These are phyloP conservation scores for Yarrowia bubula DNA, from an alignment of 805 yeast genomes.

Conservation along the genomic window DNA sequence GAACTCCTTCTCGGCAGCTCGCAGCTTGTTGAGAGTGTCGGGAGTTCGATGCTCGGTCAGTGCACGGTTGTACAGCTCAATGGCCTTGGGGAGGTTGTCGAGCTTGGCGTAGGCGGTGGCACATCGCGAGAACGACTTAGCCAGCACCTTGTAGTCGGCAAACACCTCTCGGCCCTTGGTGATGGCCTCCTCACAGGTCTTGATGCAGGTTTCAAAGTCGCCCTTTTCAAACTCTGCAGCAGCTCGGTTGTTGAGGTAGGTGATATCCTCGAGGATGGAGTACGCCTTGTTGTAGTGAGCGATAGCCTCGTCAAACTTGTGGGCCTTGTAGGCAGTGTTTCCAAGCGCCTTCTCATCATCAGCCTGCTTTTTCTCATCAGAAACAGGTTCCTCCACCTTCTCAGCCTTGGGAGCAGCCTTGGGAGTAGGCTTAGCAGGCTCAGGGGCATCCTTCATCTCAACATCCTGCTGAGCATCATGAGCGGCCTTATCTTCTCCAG, in stretches of 20 bases:
- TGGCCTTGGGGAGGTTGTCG: conserved; percentile 70
- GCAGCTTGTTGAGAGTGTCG: conserved; percentile 81
- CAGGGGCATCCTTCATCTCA: conserved; percentile 26
- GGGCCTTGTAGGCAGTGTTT: conserved; percentile 78
- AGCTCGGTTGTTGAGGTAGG: conserved; percentile 92
- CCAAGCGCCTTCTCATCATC: conserved; percentile 74
- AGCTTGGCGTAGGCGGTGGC: conserved; percentile 79
- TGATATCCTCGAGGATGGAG: conserved; percentile 76
- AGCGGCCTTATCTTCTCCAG: conserved; percentile 31
- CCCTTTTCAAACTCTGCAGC: conserved; percentile 98
- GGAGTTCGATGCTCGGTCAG: conserved; percentile 97
- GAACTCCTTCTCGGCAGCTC: conserved; percentile 81
- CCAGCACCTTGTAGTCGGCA: conserved; percentile 87
- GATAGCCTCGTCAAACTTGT: conserved; percentile 91
- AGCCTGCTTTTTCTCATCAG: conserved; percentile 39
- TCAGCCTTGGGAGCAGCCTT: conserved; percentile 39
- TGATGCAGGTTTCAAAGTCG: conserved; percentile 79
- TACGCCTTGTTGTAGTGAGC: conserved; percentile 82
- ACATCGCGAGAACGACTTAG: conserved; percentile 89
- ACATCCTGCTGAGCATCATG: conserved; percentile 27
- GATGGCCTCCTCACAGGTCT: conserved; percentile 76
- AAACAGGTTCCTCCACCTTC: conserved; percentile 41
- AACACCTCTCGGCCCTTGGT: conserved; percentile 86
- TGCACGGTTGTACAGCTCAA: conserved; percentile 78
- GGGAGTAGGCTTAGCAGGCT: conserved; percentile 34